A percentile compares a stretch with the other conserved stretches of the same genome.
Evolutionary conservation across 805 yeast species (phyloP).

Genomic region (Lipomyces kockii): DNA sequence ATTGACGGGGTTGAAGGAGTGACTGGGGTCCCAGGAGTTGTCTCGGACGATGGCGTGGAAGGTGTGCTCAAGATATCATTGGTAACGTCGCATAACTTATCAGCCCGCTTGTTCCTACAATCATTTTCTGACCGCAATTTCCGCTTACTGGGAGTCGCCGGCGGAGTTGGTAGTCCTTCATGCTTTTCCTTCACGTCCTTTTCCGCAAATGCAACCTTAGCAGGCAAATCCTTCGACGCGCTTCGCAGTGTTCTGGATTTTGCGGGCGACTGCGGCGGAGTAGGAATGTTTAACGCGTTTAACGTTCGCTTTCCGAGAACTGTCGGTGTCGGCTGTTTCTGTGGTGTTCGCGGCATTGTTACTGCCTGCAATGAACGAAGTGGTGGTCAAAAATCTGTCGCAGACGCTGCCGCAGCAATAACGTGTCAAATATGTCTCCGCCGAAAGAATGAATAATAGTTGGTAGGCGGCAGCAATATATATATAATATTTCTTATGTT

Average conservation of each 20-base stretch:
- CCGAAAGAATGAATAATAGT: background rate
- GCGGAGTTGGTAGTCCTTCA: background rate
- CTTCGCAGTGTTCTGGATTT: no score
- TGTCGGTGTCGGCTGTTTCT: background rate
- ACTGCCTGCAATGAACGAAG: no score
- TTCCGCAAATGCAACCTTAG: background rate
- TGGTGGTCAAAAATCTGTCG: no score
- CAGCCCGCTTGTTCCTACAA: background rate
- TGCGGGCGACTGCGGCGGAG: conserved; percentile 1
- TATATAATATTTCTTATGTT: background rate
- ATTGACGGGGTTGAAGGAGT: conserved; percentile 25
- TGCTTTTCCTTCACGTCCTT: background rate
- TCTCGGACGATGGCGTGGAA: background rate
- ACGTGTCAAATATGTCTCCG: background rate
- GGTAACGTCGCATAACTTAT: background rate
- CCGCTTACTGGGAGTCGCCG: background rate
- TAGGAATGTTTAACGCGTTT: conserved; percentile 9
- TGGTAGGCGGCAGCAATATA: background rate
- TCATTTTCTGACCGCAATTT: background rate
- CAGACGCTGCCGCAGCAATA: background rate
- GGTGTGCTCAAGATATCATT: background rate
- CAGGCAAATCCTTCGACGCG: background rate
- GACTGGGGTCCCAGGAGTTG: conserved; percentile 8
- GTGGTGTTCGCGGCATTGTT: background rate
- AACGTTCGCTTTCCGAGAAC: conserved; percentile 21